Evolutionary conservation across 2,329 filamentous ascomycete genomes (phyloP).

Genomic region (Clarireedia paspali): DNA sequence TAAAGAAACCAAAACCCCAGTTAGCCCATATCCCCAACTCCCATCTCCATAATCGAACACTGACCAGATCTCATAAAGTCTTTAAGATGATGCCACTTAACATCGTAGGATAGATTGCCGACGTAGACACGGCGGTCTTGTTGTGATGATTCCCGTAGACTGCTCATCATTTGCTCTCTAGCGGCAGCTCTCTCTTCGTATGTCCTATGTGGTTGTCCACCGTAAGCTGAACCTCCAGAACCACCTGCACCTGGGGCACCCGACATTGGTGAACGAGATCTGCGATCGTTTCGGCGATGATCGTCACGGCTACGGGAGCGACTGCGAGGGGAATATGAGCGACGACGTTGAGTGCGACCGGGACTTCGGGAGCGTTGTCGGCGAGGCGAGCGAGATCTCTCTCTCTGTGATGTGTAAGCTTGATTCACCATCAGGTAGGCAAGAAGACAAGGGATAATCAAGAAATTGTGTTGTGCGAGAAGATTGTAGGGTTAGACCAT

Average conservation of each 20-base stretch:
- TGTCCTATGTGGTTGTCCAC: slow-evolving; percentile 62
- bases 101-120: slow-evolving; percentile 97
- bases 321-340: slow-evolving; percentile 72
- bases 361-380: slow-evolving; percentile 53
- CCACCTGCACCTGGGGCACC: slow-evolving; percentile 56
- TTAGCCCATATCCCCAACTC: slow-evolving; percentile 33
- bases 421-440: slow-evolving; percentile 20
- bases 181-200: slow-evolving; percentile 77
- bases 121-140: slow-evolving; percentile 99
- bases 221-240: slow-evolving; percentile 58
- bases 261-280: slow-evolving; percentile 84
- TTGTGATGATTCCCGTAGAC: slow-evolving; percentile 87
- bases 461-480: slow-evolving; percentile 11
- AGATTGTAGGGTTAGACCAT: slow-evolving; percentile 8
- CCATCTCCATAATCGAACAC: slow-evolving; percentile 30
- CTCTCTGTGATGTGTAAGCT: slow-evolving; percentile 52
- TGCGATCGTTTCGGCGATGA: slow-evolving; percentile 65
- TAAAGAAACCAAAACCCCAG: slow-evolving; percentile 35
- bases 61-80: slow-evolving; percentile 99
- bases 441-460: slow-evolving; percentile 15
- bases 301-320: slow-evolving; percentile 73
- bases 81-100: slow-evolving; percentile 99
- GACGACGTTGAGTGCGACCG: slow-evolving; percentile 58
- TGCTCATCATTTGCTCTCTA: slow-evolving; percentile 95
- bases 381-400: slow-evolving; percentile 79